A percentile compares a stretch with the other conserved stretches of the same genome.
Conservation (phyloP, 352 stramenopile genomes). For the Phytophthora brassicae region DNA sequence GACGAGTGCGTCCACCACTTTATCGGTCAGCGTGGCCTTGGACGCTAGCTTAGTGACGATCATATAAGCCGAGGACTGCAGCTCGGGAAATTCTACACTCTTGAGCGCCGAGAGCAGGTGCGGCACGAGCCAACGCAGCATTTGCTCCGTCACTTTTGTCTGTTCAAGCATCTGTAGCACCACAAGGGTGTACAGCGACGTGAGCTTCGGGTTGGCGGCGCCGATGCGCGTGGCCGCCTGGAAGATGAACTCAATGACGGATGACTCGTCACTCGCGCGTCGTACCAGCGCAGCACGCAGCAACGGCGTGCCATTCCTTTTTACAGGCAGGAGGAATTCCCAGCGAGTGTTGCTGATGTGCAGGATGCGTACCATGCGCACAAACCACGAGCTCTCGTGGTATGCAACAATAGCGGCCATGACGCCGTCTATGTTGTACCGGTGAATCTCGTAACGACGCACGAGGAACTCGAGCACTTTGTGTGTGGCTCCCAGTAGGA, state of each 20-base stretch:
- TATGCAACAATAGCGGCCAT: slow-evolving; percentile 84
- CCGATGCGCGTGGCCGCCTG: slow-evolving; percentile 59
- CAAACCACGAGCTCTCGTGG: slow-evolving; percentile 86
- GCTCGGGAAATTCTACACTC: slow-evolving; percentile 61
- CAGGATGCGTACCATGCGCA: slow-evolving; percentile 81
- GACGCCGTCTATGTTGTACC: slow-evolving; percentile 83
- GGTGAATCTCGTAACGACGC: slow-evolving; percentile 86
- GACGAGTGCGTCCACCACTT: slow-evolving; percentile 70
- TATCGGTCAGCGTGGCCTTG: slow-evolving; percentile 72
- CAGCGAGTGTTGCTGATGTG: slow-evolving; percentile 78
- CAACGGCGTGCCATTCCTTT: slow-evolving; percentile 66
- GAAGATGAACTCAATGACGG: slow-evolving; percentile 80
- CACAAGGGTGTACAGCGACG: slow-evolving; percentile 84
- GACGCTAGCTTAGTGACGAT: slow-evolving; percentile 82
- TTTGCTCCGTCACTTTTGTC: slow-evolving; percentile 59
- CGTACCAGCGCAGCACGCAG: slow-evolving; percentile 72
- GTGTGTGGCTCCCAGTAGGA: slow-evolving; percentile 73
- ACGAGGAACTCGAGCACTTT: slow-evolving; percentile 91
- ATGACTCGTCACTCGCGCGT: slow-evolving; percentile 71
- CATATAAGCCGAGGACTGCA: slow-evolving; percentile 86
- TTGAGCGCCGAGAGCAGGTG: slow-evolving; percentile 76
- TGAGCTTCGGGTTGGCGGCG: slow-evolving; percentile 70
- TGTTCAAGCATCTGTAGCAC: slow-evolving; percentile 82
- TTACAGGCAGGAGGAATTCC: slow-evolving; percentile 83
- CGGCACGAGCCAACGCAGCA: slow-evolving; percentile 79